phyloP scores from a whole-genome alignment of 352 stramenopile genomes.

The Elongisporangium senticosum region DNA sequence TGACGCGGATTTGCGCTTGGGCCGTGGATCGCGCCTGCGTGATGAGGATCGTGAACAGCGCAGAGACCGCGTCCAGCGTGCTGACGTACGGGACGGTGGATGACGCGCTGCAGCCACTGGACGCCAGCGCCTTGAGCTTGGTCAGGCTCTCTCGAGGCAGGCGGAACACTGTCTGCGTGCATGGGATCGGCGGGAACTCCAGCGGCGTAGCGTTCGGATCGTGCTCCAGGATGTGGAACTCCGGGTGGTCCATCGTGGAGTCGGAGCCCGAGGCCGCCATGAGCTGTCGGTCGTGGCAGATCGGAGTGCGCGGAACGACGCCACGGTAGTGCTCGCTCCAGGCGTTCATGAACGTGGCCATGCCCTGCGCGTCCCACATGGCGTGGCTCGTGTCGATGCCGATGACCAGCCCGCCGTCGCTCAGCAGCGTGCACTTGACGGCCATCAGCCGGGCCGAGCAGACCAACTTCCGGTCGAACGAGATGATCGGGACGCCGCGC shows the following conservation, averaged over 20 bases:
- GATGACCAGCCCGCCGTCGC: slow-evolving; percentile 41
- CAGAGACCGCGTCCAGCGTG: slow-evolving; percentile 44
- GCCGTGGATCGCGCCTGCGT: slow-evolving; percentile 34
- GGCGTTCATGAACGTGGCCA: slow-evolving; percentile 60
- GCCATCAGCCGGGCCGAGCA: slow-evolving; percentile 13
- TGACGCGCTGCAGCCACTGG: neutral
- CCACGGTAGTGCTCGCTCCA: slow-evolving; percentile 51
- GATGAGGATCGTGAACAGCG: slow-evolving; percentile 45
- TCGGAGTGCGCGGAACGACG: slow-evolving; percentile 5
- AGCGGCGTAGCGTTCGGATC: neutral
- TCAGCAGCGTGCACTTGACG: slow-evolving; percentile 32
- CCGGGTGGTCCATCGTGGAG: slow-evolving; percentile 26
- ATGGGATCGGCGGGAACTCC: slow-evolving; percentile 11
- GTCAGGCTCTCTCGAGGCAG: slow-evolving; percentile 33
- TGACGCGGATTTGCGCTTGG: slow-evolving; percentile 30
- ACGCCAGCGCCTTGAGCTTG: slow-evolving; percentile 31
- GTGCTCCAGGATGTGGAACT: slow-evolving; percentile 24
- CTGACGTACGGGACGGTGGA: slow-evolving; percentile 27
- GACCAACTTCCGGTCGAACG: slow-evolving; percentile 25
- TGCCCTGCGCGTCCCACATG: slow-evolving; percentile 39
- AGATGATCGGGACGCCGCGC: slow-evolving; percentile 3
- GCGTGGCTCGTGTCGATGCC: slow-evolving; percentile 37
- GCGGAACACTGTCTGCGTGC: slow-evolving; percentile 41
- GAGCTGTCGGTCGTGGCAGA: slow-evolving; percentile 40
- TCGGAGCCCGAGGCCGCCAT: slow-evolving; percentile 12